Base-by-base conservation (phyloP, 257 asterid species). In the Fraxinus pennsylvanica region DNA sequence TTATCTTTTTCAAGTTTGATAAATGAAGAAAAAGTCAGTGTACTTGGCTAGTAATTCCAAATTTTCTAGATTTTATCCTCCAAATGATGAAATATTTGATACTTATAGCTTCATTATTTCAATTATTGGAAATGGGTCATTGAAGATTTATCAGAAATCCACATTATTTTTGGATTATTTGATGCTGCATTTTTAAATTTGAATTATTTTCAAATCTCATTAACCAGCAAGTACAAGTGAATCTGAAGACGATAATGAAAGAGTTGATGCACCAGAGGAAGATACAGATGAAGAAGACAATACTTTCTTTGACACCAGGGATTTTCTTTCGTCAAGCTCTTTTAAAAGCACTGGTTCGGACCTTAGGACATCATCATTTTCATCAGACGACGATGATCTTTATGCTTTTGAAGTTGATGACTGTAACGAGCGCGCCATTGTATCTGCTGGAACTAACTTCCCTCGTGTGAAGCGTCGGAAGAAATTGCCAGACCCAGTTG, bases 201-300 rank as follows among this genome's bases (percentile, higher is more conserved):
- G 41, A 35, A 61, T 25, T 9, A 63, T 77, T 81, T 76, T 47
- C 69, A 74, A 63, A 54, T 71, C 68, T 84, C 39, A 71, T 81
- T 68, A 59, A 76, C 69, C 93, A 95, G 99, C 90, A 80, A 91
- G 93, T 79, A 85, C 88, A 67, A 91, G 97, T 72, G 98, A 89
- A 69, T 90, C 98, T 22, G 99, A 91, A 72, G 96, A 88, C 88
- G 99, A 90, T 77, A 89, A 87, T 84, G 98, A 91, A 85, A 91
- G 97, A 81, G 96, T 78, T 54, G 98, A 85, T 84, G 96, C 86
- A 35, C 96, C 89, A 35, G 98, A 90, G 79, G 99, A 89, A 78
- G 97, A 93, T 78, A 90, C 97, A 2, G 99, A 95, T 87, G 98
- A 93, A 79, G 99, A 95, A 87, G 98, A 95, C 74, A 88, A 88